These are phyloP conservation scores for Tetrahymena borealis DNA, from an alignment of 73 alveolate genomes.

Conservation along the genomic window DNA sequence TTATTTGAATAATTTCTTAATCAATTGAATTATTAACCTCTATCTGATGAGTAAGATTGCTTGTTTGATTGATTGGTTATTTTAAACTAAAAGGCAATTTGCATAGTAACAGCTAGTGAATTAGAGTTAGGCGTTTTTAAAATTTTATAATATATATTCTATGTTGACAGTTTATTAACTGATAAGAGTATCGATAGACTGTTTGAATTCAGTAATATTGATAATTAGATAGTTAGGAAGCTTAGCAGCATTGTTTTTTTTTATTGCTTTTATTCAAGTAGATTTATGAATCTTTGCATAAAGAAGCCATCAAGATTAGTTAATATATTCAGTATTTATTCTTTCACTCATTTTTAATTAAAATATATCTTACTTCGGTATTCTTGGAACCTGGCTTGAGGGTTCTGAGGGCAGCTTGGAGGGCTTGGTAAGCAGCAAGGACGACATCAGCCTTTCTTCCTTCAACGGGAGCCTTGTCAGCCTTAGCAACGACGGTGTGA, in stretches of 20 bases:
- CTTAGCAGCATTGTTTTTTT: neutral
- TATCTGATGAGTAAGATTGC: too few relatives aligned
- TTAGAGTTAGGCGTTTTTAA: neutral
- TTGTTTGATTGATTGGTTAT: too few relatives aligned
- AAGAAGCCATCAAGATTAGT: neutral
- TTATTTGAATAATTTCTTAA: too few relatives aligned
- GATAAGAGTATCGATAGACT: too few relatives aligned
- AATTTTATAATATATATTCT: neutral
- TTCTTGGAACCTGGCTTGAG: constrained; percentile 63
- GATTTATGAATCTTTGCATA: neutral
- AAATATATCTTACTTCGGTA: constrained; percentile 31
- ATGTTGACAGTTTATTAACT: neutral
- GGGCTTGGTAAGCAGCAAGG: constrained; percentile 90
- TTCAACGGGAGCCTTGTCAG: constrained; percentile 54
- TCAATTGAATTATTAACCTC: too few relatives aligned
- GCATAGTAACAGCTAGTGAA: neutral
- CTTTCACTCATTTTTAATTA: neutral
- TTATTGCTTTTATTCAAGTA: neutral
- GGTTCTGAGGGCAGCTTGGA: constrained; percentile 85
- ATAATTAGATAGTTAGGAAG: too few relatives aligned
- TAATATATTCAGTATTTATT: neutral
- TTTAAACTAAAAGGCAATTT: too few relatives aligned
- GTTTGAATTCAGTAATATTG: too few relatives aligned
- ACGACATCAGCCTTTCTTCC: constrained; percentile 92
- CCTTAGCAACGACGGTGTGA: constrained; percentile 76